A percentile compares a stretch with the other conserved stretches of the same genome.
These are phyloP conservation scores for Xylaria venustula DNA, from an alignment of 495 filamentous ascomycete genomes.

Conservation along the genomic window DNA sequence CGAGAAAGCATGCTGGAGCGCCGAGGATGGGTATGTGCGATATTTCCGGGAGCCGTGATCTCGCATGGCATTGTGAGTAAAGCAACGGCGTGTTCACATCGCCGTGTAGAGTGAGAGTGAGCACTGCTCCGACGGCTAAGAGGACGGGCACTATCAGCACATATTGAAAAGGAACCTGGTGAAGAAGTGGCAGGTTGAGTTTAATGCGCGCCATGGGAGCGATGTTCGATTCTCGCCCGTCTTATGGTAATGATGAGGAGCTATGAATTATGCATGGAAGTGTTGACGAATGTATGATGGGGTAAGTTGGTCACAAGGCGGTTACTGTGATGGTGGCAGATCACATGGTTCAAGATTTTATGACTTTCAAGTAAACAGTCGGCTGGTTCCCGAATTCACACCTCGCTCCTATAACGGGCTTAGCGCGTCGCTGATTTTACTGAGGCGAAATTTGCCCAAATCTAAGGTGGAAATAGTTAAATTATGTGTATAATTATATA, in stretches of 20 bases:
- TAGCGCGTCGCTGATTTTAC: too few relatives aligned
- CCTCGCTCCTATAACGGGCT: too few relatives aligned
- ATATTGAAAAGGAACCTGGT: slow-evolving; percentile 25
- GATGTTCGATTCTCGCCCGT: not conserved
- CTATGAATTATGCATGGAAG: too few relatives aligned
- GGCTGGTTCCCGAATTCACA: too few relatives aligned
- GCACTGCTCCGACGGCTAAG: slow-evolving; percentile 28
- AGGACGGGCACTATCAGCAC: slow-evolving; percentile 33
- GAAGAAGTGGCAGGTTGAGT: slow-evolving; percentile 17
- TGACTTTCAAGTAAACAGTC: too few relatives aligned
- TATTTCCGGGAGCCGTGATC: slow-evolving; percentile 33
- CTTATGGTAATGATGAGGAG: not conserved
- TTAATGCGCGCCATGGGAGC: slow-evolving; percentile 5
- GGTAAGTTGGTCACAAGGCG: too few relatives aligned
- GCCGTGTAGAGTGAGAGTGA: slow-evolving; percentile 27
- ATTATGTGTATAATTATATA: too few relatives aligned
- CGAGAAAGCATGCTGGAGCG: slow-evolving; percentile 37
- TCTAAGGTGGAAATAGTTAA: too few relatives aligned
- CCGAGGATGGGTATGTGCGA: slow-evolving; percentile 34
- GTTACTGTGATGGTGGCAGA: too few relatives aligned
- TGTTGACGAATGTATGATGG: too few relatives aligned
- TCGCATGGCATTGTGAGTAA: slow-evolving; percentile 43
- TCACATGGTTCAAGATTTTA: too few relatives aligned
- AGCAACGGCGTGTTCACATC: slow-evolving; percentile 41
- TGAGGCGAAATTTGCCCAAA: too few relatives aligned